Evolutionary conservation across 768 basidiomycete species (phyloP), one percentile per base, ranked within the genome.

Genomic region (Calvatia gigantea): DNA sequence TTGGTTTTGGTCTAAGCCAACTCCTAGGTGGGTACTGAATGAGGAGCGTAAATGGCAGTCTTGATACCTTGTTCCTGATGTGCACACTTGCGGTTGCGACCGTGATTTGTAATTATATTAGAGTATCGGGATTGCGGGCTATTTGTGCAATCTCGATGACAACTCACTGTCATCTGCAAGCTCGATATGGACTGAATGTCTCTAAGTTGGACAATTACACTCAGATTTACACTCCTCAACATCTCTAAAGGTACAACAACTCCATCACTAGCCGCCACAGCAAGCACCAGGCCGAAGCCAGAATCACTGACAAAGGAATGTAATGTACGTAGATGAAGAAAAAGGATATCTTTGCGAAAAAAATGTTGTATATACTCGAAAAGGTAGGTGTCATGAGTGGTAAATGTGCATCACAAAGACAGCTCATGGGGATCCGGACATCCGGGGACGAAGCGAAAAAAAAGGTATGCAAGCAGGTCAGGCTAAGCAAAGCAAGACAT

Each of bases 171-270:
- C 19, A 21, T 25, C 25, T 21, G 41, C 17, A 19, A 42, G 41
- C 25, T 21, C n/a, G n/a, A 48, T 48, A 48, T 48, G 11, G 33
- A 21, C 5, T 4, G 15, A 23, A 48, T 2, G 11, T 6, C 8
- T 48, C 46, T 48, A 48, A 33, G 15, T n/a, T 27, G 46, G 32
- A 48, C 46, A 48, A 33, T 48, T 48, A 48, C 46, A 48, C 27
- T 48, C 31, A 9, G 12, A 48, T 19, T 31, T 32, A 17, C 32
- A 48, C 46, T 48, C 33, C 46, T 21, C 32, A 17, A 17, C 31
- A 17, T 33, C 19, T 48, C 46, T 48, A n/a, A n/a, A 39, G 14
- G 19, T n/a, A 15, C 14, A 46, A 27, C 4, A 12, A 31, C 23
- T 4, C 15, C n/a, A 23, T 23, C 19, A 42, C 41, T 21, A 42